Base-by-base conservation (phyloP, 805 yeast species). In the Candida boleticola region DNA sequence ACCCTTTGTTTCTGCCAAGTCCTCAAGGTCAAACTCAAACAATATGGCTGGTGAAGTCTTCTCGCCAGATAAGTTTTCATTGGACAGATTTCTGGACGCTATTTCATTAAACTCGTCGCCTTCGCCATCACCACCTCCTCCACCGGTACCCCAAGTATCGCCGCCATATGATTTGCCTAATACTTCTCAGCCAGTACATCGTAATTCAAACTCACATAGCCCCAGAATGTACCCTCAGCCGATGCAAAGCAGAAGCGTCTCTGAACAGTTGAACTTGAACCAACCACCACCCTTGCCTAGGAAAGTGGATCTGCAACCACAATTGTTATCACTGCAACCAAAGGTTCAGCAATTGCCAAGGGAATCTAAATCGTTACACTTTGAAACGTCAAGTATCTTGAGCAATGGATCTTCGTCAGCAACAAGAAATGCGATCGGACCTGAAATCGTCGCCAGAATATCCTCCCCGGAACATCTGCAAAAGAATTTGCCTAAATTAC, bases 11-110 rank as follows among this genome's bases (percentile, higher is more conserved):
- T 23, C 27, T 7, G 27, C 27, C 27, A 13, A 31, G 16, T 17
- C 35, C 11, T 31, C 35, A 6, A 16, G 35, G 10, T 31, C 35
- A 19, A 31, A 31, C 16, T 31, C 35, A 17, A 31, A 31, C 35
- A 31, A 17, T 9, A 31, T 31, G 35, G 13, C 11, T 5, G 13
- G 22, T 9, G 35, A 31, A 19, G 22, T 19, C 5, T 31, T 31
- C 16, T 11, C 35, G 16, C 35, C 35, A 17, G 21, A 11, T 4
- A 31, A 18, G 13, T 31, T 31, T 11, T 11, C 32, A 29, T 9
- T 9, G 6, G 18, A 14, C 5, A 19, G 10, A 13, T 13, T n/a
- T 31, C 20, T n/a, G 16, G 35, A 17, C 16, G 35, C 35, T 13
- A 19, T 31, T 31, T 31, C 35, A 7, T 31, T 19, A 7, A 17